These are phyloP conservation scores for Sedum album DNA, from an alignment of 164 flowering plant genomes.

Conservation along the genomic window DNA sequence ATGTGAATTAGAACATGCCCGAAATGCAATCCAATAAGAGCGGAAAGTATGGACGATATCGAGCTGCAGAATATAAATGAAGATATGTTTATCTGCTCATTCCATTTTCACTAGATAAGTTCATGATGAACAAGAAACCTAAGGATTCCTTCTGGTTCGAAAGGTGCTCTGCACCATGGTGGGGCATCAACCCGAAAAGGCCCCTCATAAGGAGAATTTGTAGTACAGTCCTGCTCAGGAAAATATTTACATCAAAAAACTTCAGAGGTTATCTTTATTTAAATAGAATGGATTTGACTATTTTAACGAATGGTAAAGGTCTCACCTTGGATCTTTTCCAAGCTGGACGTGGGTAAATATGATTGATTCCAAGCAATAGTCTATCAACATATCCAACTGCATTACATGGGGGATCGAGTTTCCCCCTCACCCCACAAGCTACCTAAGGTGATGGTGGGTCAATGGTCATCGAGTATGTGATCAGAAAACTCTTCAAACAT, in stretches of 20 bases:
- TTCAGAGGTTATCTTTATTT: neutral
- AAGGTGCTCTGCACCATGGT: constrained; percentile 82
- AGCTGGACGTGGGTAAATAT: constrained; percentile 76
- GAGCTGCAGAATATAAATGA: constrained; percentile 46
- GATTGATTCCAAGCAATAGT: constrained; percentile 58
- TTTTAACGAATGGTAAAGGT: neutral
- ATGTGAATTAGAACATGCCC: constrained; percentile 80
- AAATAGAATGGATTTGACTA: neutral
- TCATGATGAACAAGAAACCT: constrained; percentile 32
- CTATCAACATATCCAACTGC: constrained; percentile 82
- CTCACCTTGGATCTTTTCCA: constrained; percentile 82
- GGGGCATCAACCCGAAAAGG: constrained; percentile 64
- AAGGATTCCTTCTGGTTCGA: constrained; percentile 89
- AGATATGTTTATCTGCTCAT: neutral
- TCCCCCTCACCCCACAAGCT: constrained; percentile 60
- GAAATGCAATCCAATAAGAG: constrained; percentile 71
- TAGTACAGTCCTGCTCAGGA: constrained; percentile 68
- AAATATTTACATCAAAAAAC: constrained; percentile 11
- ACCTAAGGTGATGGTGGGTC: constrained; percentile 29
- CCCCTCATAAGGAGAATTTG: constrained; percentile 64
- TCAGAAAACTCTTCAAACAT: neutral
- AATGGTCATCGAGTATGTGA: neutral
- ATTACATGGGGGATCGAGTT: constrained; percentile 80
- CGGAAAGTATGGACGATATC: constrained; percentile 63
- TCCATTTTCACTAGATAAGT: neutral